Evolutionary conservation across 768 basidiomycete species (phyloP).

Genomic region (Tephrocybe sp.): DNA sequence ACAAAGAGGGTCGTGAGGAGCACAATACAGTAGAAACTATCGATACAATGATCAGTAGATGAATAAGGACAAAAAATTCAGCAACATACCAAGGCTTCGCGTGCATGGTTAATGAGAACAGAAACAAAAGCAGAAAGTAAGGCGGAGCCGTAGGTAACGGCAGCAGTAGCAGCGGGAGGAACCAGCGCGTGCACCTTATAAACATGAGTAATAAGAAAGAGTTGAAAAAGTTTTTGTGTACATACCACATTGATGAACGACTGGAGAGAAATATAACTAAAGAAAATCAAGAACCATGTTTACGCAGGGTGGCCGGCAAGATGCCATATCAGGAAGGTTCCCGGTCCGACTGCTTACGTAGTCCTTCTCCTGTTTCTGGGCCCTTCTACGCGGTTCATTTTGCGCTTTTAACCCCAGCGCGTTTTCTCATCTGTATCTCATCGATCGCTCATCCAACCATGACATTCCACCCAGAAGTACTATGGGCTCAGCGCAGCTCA

Average conservation of each 20-base stretch:
- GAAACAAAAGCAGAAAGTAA: slow-evolving; percentile 75
- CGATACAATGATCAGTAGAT: slow-evolving; percentile 6
- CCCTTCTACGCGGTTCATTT: slow-evolving; percentile 32
- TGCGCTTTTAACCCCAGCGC: slow-evolving; percentile 13
- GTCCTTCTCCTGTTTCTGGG: slow-evolving; percentile 38
- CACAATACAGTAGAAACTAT: slow-evolving; percentile 85
- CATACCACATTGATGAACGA: slow-evolving; percentile 51
- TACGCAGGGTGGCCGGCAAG: neutral
- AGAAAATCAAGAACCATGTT: neutral
- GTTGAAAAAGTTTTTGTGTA: slow-evolving; percentile 14
- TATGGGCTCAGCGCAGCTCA: slow-evolving; percentile 95
- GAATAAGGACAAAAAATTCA: neutral
- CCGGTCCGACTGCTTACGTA: slow-evolving; percentile 9
- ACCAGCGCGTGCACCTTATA: slow-evolving; percentile 84
- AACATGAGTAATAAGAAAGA: slow-evolving; percentile 4
- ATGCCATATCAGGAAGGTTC: slow-evolving; percentile 10
- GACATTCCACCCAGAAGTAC: slow-evolving; percentile 78
- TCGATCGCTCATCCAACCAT: slow-evolving; percentile 26
- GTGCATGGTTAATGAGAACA: slow-evolving; percentile 76
- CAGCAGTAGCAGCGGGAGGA: slow-evolving; percentile 71
- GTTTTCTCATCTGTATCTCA: slow-evolving; percentile 16
- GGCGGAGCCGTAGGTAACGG: slow-evolving; percentile 81
- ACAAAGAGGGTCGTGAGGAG: slow-evolving; percentile 81
- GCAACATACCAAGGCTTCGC: slow-evolving; percentile 77
- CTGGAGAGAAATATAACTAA: neutral